Conservation (phyloP, 106 monocot species). For the Dendrobium officinale region DNA sequence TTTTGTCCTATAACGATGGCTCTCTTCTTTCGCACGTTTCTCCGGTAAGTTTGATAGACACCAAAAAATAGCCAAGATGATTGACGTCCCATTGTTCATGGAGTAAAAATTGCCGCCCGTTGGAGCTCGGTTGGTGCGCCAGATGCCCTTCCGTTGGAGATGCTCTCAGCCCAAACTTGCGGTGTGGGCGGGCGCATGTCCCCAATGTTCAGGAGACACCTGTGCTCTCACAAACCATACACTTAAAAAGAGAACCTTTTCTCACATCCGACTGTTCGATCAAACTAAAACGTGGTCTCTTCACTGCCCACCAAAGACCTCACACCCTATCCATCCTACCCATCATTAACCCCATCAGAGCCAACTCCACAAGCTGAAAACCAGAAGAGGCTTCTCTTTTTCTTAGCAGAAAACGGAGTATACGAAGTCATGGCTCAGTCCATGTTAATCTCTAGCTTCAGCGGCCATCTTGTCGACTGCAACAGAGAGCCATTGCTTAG, state of each 20-base stretch:
- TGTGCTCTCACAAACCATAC: no score
- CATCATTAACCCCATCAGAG: not conserved
- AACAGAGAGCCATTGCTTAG: conserved; percentile 30
- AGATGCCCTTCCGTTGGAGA: no score
- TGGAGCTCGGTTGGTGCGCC: no score
- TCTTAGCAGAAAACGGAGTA: not conserved
- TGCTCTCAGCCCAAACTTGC: not conserved
- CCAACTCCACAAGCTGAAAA: not conserved
- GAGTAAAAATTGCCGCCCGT: no score
- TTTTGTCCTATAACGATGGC: no score
- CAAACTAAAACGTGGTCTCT: conserved; percentile 29
- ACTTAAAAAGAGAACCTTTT: no score
- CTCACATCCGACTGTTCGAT: no score
- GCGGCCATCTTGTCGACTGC: conserved; percentile 21
- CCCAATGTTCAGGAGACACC: not conserved
- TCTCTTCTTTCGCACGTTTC: no score
- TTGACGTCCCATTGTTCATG: no score
- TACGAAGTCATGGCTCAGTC: conserved; percentile 63
- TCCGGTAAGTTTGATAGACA: no score
- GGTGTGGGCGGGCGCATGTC: not conserved
- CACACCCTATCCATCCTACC: conserved; percentile 17
- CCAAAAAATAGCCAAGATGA: no score
- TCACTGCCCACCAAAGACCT: conserved; percentile 18
- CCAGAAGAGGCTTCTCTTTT: not conserved
- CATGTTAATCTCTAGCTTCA: conserved; percentile 52